phyloP scores from a whole-genome alignment of 2,329 filamentous ascomycete species.

The Colletotrichum costaricense region DNA sequence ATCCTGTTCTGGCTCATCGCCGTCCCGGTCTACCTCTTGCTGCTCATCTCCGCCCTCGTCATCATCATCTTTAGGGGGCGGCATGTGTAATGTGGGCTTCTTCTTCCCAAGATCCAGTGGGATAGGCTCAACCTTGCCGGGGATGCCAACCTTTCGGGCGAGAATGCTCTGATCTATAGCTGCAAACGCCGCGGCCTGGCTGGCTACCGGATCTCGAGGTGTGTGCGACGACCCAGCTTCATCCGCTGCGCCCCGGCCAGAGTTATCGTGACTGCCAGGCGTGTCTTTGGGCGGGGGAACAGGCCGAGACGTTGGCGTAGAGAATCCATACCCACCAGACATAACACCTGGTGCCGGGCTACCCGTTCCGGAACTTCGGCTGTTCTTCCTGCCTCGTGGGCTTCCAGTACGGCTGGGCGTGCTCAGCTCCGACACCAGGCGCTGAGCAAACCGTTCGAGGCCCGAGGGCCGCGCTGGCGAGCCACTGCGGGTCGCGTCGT shows the following conservation, averaged over 20 bases:
- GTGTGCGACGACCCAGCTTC: conserved; percentile 21
- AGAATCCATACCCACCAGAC: conserved; percentile 42
- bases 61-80: conserved; percentile 38
- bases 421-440: conserved; percentile 69
- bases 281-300: conserved; percentile 57
- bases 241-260: conserved; percentile 44
- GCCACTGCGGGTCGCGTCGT: conserved; percentile 55
- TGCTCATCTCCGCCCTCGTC: conserved; percentile 42
- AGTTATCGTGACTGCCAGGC: conserved; percentile 50
- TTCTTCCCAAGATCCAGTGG: conserved; percentile 58
- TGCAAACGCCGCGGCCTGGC: conserved; percentile 70
- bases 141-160: conserved; percentile 63
- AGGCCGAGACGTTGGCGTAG: conserved; percentile 48
- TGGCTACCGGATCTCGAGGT: conserved; percentile 49
- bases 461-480: conserved; percentile 66
- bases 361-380: conserved; percentile 45
- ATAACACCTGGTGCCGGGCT: conserved; percentile 44
- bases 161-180: conserved; percentile 73
- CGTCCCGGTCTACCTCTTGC: conserved; percentile 39
- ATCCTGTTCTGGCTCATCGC: conserved; percentile 36
- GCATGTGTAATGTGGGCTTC: conserved; percentile 32
- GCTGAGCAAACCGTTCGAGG: conserved; percentile 71
- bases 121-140: conserved; percentile 57
- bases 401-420: conserved; percentile 63
- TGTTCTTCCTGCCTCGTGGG: conserved; percentile 63